Evolutionary conservation across 345 rosid genomes (phyloP).

Genomic region (Balakata baccata): DNA sequence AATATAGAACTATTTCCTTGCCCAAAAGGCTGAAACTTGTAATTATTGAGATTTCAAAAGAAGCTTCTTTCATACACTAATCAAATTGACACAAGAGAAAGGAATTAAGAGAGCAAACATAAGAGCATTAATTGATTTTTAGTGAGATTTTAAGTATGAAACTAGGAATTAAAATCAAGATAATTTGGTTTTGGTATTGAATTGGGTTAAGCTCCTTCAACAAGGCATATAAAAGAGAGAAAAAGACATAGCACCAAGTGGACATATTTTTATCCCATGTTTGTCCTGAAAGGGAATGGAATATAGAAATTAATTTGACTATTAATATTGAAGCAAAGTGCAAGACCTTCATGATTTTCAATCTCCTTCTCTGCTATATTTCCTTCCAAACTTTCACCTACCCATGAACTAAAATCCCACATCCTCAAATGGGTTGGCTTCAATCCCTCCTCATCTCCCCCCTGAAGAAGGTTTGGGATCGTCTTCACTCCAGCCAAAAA

Average conservation of each 20-base stretch:
- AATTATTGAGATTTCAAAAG: neutral
- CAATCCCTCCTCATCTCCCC: conserved; percentile 21
- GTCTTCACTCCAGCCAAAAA: conserved; percentile 6
- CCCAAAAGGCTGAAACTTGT: neutral
- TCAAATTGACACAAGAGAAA: neutral
- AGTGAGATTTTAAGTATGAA: neutral
- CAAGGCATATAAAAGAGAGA: conserved; percentile 12
- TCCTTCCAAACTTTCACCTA: conserved; percentile 19
- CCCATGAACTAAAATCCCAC: neutral
- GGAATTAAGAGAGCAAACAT: neutral
- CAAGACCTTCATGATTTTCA: neutral
- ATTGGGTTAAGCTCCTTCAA: conserved; percentile 20
- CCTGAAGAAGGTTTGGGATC: conserved; percentile 18
- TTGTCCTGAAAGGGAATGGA: conserved; percentile 8
- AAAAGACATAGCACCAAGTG: conserved; percentile 17
- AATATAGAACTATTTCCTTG: neutral
- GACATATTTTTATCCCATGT: neutral
- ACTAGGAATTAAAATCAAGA: neutral
- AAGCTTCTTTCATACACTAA: neutral
- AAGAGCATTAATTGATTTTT: neutral
- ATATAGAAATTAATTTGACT: neutral
- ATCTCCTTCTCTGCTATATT: neutral
- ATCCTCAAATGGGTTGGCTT: conserved; percentile 18
- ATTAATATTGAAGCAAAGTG: conserved; percentile 2
- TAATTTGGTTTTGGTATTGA: neutral